These are phyloP conservation scores for Fusarium chlamydosporum DNA, from an alignment of 2,329 filamentous ascomycete species.

Conservation along the genomic window DNA sequence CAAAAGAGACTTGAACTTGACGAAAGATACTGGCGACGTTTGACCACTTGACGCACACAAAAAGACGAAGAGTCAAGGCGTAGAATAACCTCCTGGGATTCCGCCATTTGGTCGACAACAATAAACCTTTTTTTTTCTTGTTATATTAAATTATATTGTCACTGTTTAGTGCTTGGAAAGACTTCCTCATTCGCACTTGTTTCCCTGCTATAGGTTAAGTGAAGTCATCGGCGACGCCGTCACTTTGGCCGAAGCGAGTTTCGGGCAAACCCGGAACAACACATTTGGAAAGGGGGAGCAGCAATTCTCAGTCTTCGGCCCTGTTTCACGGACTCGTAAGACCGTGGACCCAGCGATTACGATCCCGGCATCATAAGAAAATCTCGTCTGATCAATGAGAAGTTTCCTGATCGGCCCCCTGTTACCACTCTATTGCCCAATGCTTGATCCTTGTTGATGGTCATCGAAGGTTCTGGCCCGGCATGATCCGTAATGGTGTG, in stretches of 20 bases:
- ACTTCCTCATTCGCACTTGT: background rate
- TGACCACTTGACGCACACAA: no score
- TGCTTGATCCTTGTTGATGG: constrained; percentile 4
- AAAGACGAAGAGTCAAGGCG: no score
- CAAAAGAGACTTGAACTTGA: no score
- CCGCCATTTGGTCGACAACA: no score
- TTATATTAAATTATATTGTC: no score
- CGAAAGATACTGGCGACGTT: no score
- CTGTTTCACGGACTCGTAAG: constrained; percentile 36
- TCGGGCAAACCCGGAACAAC: constrained; percentile 28
- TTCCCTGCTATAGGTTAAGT: background rate
- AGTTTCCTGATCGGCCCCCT: background rate
- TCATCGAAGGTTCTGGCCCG: constrained; percentile 20
- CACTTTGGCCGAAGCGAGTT: constrained; percentile 3
- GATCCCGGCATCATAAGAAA: constrained; percentile 16
- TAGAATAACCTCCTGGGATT: no score
- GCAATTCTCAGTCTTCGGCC: constrained; percentile 20
- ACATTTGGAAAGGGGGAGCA: constrained; percentile 24
- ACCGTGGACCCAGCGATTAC: constrained; percentile 26
- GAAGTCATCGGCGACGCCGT: background rate
- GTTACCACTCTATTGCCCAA: background rate
- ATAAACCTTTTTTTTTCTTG: no score
- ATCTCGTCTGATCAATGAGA: constrained; percentile 17
- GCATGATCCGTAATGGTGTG: background rate
- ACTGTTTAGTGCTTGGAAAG: no score